Conservation (phyloP, 495 filamentous ascomycete species). For the Hypoxylon rickii region DNA sequence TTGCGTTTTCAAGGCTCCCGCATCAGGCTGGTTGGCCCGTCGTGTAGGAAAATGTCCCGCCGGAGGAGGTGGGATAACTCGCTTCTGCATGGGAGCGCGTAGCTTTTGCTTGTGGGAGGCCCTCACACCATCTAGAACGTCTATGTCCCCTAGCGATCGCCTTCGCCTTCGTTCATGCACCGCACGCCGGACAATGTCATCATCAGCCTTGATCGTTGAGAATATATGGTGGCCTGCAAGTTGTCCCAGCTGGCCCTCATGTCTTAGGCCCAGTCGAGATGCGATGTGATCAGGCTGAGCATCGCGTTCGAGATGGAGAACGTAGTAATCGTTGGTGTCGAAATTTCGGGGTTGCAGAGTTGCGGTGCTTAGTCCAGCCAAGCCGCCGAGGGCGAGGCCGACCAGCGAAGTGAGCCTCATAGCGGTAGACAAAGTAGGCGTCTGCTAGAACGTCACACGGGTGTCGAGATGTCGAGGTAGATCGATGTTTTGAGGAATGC, state of each 20-base stretch:
- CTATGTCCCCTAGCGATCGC: slow-evolving; percentile 54
- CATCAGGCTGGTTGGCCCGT: slow-evolving; percentile 43
- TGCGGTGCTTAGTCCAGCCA: slow-evolving; percentile 64
- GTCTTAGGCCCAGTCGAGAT: slow-evolving; percentile 68
- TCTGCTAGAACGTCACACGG: slow-evolving; percentile 5
- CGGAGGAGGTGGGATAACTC: slow-evolving; percentile 58
- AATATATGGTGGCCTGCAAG: slow-evolving; percentile 86
- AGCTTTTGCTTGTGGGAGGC: slow-evolving; percentile 83
- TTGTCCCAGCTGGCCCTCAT: slow-evolving; percentile 84
- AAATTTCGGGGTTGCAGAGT: slow-evolving; percentile 57
- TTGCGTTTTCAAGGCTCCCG: slow-evolving; percentile 59
- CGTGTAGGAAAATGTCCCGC: slow-evolving; percentile 14
- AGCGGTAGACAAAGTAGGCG: slow-evolving; percentile 21
- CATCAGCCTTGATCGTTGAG: slow-evolving; percentile 63
- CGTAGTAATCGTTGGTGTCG: slow-evolving; percentile 85
- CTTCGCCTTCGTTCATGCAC: slow-evolving; percentile 65
- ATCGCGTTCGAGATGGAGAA: slow-evolving; percentile 73
- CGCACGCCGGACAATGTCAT: slow-evolving; percentile 64
- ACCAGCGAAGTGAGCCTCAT: slow-evolving; percentile 54
- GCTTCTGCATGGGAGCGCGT: slow-evolving; percentile 73
- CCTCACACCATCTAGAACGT: slow-evolving; percentile 72
- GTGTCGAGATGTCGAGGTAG: neutral
- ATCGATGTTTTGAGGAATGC: neutral
- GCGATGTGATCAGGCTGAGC: slow-evolving; percentile 74
- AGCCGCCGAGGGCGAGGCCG: slow-evolving; percentile 47